Evolutionary conservation across 345 rosid genomes (phyloP).

Genomic region (Hevea brasiliensis): DNA sequence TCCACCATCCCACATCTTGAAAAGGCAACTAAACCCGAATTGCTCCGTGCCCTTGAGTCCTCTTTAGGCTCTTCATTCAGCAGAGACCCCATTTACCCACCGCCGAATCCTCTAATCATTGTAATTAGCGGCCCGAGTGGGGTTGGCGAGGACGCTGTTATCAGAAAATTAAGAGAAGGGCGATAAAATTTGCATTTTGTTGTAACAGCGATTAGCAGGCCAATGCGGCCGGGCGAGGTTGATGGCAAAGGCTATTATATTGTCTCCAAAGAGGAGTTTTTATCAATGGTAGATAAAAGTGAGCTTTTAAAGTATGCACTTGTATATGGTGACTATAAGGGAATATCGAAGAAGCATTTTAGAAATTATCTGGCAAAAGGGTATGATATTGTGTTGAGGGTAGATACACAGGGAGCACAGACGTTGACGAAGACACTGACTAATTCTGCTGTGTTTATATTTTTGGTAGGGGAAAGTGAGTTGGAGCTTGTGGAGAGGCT

Average conservation of each 20-base stretch:
- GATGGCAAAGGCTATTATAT: slow-evolving; percentile 82
- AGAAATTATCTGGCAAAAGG: slow-evolving; percentile 75
- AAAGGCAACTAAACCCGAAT: slow-evolving; percentile 52
- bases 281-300: slow-evolving; percentile 64
- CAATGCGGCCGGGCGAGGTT: slow-evolving; percentile 73
- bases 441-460: slow-evolving; percentile 73
- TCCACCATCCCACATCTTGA: slow-evolving; percentile 39
- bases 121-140: slow-evolving; percentile 92
- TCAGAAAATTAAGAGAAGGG: slow-evolving; percentile 56
- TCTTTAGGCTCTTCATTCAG: slow-evolving; percentile 57
- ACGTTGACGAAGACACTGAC: slow-evolving; percentile 70
- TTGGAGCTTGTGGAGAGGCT: slow-evolving; percentile 76
- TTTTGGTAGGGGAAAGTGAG: slow-evolving; percentile 81
- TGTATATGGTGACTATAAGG: slow-evolving; percentile 91
- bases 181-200: slow-evolving; percentile 68
- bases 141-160: slow-evolving; percentile 91
- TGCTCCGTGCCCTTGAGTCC: slow-evolving; percentile 70
- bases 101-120: slow-evolving; percentile 61
- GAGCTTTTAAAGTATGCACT: slow-evolving; percentile 84
- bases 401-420: slow-evolving; percentile 86
- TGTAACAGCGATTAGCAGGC: slow-evolving; percentile 80
- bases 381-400: slow-evolving; percentile 73
- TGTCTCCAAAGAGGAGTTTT: slow-evolving; percentile 63
- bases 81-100: slow-evolving; percentile 41
- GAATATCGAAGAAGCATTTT: slow-evolving; percentile 78